phyloP scores from a whole-genome alignment of 2,329 filamentous ascomycete genomes.

The Aspergillus felis region DNA sequence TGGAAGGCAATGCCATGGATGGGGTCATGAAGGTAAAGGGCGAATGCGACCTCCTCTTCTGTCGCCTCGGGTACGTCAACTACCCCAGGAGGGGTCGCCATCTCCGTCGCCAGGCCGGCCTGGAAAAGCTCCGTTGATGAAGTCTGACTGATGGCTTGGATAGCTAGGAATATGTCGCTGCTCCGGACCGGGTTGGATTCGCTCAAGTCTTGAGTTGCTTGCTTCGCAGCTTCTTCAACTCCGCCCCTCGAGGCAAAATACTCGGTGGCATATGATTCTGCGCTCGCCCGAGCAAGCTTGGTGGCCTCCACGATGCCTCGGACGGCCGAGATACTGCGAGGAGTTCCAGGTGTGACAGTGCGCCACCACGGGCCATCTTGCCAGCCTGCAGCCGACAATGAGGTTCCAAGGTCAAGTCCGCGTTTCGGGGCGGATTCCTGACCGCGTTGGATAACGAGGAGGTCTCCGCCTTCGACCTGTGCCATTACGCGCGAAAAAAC shows the following conservation, averaged over 20 bases:
- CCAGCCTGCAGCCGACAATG: slow-evolving; percentile 58
- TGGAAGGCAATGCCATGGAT: slow-evolving; percentile 87
- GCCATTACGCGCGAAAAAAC: slow-evolving; percentile 96
- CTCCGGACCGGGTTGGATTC: slow-evolving; percentile 86
- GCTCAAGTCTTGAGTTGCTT: slow-evolving; percentile 73
- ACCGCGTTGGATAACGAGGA: slow-evolving; percentile 90
- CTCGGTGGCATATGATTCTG: slow-evolving; percentile 81
- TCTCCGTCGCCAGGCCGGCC: slow-evolving; percentile 47
- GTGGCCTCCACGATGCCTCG: slow-evolving; percentile 80
- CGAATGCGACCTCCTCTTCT: slow-evolving; percentile 66
- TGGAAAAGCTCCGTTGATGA: slow-evolving; percentile 65
- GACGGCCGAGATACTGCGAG: slow-evolving; percentile 74
- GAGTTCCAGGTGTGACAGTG: slow-evolving; percentile 50
- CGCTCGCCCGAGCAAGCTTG: slow-evolving; percentile 83
- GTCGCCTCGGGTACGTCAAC: slow-evolving; percentile 34
- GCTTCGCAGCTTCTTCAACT: slow-evolving; percentile 71
- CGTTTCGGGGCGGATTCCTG: slow-evolving; percentile 73
- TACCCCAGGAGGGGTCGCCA: slow-evolving; percentile 26
- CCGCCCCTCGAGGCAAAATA: slow-evolving; percentile 78
- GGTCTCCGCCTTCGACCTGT: slow-evolving; percentile 95
- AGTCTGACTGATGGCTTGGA: slow-evolving; percentile 75
- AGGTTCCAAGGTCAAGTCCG: slow-evolving; percentile 44
- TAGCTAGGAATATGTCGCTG: slow-evolving; percentile 91
- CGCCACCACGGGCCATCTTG: slow-evolving; percentile 97
- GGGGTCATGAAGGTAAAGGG: slow-evolving; percentile 77